Evolutionary conservation across 371 early-diverging fungal genomes (phyloP).

Genomic region (Actinomortierella ambigua): DNA sequence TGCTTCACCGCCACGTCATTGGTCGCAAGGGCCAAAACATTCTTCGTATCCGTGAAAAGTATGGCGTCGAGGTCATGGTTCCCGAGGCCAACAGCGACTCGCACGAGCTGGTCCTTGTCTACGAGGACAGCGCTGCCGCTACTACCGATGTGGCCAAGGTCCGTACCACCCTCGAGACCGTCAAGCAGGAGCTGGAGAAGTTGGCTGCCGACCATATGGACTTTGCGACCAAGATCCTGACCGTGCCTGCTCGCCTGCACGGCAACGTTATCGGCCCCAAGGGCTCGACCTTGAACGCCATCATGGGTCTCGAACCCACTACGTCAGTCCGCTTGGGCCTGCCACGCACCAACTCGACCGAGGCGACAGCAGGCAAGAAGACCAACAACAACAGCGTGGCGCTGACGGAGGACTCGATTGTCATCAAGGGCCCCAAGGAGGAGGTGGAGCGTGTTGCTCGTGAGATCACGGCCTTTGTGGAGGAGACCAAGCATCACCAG

Average conservation of each 20-base stretch:
- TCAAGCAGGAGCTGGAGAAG: slow-evolving; percentile 70
- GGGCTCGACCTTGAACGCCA: slow-evolving; percentile 73
- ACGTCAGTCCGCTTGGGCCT: slow-evolving; percentile 77
- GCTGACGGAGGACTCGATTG: slow-evolving; percentile 63
- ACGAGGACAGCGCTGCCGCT: slow-evolving; percentile 59
- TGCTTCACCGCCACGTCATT: slow-evolving; percentile 79
- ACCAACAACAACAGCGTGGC: slow-evolving; percentile 27
- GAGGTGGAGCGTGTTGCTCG: slow-evolving; percentile 74
- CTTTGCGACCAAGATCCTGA: slow-evolving; percentile 62
- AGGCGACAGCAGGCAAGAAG: slow-evolving; percentile 47
- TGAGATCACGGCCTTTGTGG: slow-evolving; percentile 67
- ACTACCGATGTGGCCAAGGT: slow-evolving; percentile 53
- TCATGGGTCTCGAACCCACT: slow-evolving; percentile 61
- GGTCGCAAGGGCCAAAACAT: slow-evolving; percentile 83
- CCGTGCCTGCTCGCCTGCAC: slow-evolving; percentile 79
- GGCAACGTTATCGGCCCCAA: slow-evolving; percentile 75
- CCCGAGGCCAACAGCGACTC: slow-evolving; percentile 68
- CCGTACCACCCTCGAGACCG: slow-evolving; percentile 68
- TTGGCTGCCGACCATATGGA: slow-evolving; percentile 68
- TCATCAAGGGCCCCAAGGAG: slow-evolving; percentile 80
- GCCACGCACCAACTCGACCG: too few relatives aligned
- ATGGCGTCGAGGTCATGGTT: slow-evolving; percentile 74
- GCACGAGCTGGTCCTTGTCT: slow-evolving; percentile 72
- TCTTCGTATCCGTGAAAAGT: slow-evolving; percentile 65
- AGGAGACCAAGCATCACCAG: slow-evolving; percentile 69